A percentile compares a stretch with the other conserved stretches of the same genome.
Evolutionary conservation across 768 basidiomycete genomes (phyloP).

Genomic region (Mrakia hoshinonis): DNA sequence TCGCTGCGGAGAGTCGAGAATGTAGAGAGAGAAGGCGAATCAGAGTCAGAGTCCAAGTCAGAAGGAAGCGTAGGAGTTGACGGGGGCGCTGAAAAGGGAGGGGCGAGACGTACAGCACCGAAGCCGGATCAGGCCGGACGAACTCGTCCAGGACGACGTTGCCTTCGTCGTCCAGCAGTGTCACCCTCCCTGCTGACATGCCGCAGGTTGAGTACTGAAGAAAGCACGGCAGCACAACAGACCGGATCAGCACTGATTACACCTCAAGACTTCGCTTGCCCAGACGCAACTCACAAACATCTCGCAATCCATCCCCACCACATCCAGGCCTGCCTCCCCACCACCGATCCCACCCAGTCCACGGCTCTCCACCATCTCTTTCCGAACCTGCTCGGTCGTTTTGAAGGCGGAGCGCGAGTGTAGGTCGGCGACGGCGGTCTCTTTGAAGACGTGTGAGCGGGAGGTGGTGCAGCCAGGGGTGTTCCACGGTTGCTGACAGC

Average conservation of each 20-base stretch:
- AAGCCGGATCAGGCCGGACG: conserved; percentile 34
- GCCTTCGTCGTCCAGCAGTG: conserved; percentile 71
- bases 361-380: conserved; percentile 32
- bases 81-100: too few relatives aligned
- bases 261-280: background rate
- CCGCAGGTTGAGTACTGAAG: conserved; percentile 71
- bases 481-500: conserved; percentile 58
- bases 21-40: background rate
- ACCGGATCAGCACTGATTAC: background rate
- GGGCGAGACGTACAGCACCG: conserved; percentile 34
- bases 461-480: conserved; percentile 66
- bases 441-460: conserved; percentile 78
- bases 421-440: conserved; percentile 55
- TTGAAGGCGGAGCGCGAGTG: conserved; percentile 73
- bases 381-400: conserved; percentile 36
- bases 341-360: conserved; percentile 16
- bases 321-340: conserved; percentile 49
- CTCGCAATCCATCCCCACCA: conserved; percentile 90
- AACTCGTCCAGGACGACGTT: conserved; percentile 62
- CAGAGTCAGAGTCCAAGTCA: background rate
- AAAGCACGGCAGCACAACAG: background rate
- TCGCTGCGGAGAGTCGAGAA: conserved; percentile 50
- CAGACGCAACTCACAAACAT: conserved; percentile 52
- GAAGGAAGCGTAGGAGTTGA: too few relatives aligned
- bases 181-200: conserved; percentile 76